Evolutionary conservation across 176 grass and related monocot genomes (phyloP).

Genomic region (Ampelocalamus luodianensis): DNA sequence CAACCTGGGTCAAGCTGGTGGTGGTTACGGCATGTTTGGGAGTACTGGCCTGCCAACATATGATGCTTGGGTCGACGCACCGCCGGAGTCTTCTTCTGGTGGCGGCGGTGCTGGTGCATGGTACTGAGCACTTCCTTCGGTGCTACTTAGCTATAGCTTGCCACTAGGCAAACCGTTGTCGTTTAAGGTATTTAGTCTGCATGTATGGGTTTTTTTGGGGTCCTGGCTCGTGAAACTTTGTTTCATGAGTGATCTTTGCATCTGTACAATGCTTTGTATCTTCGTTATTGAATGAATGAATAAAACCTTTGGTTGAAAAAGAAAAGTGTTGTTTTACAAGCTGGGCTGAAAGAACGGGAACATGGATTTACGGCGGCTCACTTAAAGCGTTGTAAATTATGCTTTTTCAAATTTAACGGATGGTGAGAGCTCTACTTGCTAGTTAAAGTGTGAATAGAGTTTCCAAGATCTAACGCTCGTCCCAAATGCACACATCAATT

Average conservation of each 20-base stretch:
- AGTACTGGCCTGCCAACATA: neutral
- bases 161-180: neutral
- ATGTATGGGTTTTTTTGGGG: neutral
- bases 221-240: neutral
- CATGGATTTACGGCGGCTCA: too few species aligned
- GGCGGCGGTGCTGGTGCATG: neutral
- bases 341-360: too few species aligned
- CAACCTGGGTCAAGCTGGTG: neutral
- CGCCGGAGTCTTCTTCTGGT: neutral
- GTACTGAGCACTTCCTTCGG: neutral
- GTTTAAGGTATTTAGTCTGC: neutral
- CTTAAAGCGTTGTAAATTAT: too few species aligned
- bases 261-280: constrained; percentile 21
- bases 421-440: too few species aligned
- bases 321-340: neutral
- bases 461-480: too few species aligned
- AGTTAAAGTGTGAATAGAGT: too few species aligned
- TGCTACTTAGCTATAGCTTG: neutral
- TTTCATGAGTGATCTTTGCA: constrained; percentile 22
- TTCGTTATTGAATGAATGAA: neutral
- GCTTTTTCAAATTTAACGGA: too few species aligned
- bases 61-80: neutral
- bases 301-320: neutral
- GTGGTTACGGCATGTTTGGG: neutral
- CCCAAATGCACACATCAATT: too few species aligned